Base-by-base conservation (phyloP, 1,139 yeast species). In the Geotrichum candidum region DNA sequence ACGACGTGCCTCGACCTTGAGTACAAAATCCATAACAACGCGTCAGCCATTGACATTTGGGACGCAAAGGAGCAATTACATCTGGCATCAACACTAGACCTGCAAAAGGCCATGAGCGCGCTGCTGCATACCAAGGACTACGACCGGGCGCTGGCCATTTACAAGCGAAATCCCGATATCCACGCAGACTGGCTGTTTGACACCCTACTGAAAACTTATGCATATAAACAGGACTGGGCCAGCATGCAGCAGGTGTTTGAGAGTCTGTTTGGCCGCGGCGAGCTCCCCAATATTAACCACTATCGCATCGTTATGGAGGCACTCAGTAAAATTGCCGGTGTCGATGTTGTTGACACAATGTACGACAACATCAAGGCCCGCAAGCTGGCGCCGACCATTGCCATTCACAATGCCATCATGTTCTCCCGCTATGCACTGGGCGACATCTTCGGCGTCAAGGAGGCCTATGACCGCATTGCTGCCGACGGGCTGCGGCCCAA, bases 241-340 rank as follows among this genome's bases (percentile, higher is more conserved):
- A 75, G 80, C 5, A 76, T 90, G 64, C 87, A 86, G 69, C 68
- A 75, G n/a, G 81, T 84, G 58, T 86, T 89, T 69, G 89, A 87
- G 65, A 79, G 78, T 1, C 76, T 87, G 72, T 82, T 84, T 65
- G 86, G 86, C 1, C 75, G 79, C 31, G 86, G 85, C 0, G 77
- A 82, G 53, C 73, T 82, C 29, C 88, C 91, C 0, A 80, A 80
- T 57, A 74, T 82, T 15, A 70, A 76, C 5, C 91, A 88, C 69
- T 88, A 88, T 70, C 80, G 83, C 3, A 80, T 84, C 46, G 84
- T 87, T 4, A 84, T 90, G 83, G 75, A 78, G 60, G 85, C 90
- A 0, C 76, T 89, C 64, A 84, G 90, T 0, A 70, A 74, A 9
- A 74, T 83, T 55, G 90, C 90, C 0, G 84, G 86, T 35, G 70